Percentiles rank a stretch among this genome's conserved stretches.
Evolutionary conservation across 202 grass and related monocot species (phyloP).

Genomic region (Dendrocalamus latiflorus): DNA sequence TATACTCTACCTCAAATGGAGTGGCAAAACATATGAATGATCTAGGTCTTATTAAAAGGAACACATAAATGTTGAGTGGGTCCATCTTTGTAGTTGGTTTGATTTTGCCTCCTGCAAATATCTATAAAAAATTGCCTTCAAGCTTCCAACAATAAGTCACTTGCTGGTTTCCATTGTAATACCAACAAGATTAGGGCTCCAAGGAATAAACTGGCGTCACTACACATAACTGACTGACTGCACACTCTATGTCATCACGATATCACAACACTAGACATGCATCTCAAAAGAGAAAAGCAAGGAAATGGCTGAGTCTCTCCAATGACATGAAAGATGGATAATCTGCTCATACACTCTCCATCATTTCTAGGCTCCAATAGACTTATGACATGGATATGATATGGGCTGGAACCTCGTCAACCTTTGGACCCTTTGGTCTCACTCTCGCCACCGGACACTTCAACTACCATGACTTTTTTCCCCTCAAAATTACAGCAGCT

Average conservation of each 20-base stretch:
- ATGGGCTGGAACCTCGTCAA: not conserved
- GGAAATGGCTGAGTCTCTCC: not conserved
- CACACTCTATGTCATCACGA: not conserved
- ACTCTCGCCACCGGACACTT: not conserved
- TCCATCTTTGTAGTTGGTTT: not conserved
- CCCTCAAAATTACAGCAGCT: not conserved
- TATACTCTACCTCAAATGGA: not conserved
- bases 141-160: not conserved
- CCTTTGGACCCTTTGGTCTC: not conserved
- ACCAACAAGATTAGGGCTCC: not conserved
- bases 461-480: not conserved
- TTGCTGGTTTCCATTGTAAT: not conserved
- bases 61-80: not conserved
- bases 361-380: not conserved
- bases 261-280: not conserved
- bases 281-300: not conserved
- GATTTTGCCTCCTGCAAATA: not conserved
- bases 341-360: not conserved
- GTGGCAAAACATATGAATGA: not conserved
- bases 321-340: conserved; percentile 3
- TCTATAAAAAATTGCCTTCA: not conserved
- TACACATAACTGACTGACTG: not conserved
- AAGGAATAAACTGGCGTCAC: not conserved
- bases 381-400: not conserved
- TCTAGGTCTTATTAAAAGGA: not conserved